Base-by-base conservation (phyloP, 2,329 filamentous ascomycete species). In the Fusarium sp. region DNA sequence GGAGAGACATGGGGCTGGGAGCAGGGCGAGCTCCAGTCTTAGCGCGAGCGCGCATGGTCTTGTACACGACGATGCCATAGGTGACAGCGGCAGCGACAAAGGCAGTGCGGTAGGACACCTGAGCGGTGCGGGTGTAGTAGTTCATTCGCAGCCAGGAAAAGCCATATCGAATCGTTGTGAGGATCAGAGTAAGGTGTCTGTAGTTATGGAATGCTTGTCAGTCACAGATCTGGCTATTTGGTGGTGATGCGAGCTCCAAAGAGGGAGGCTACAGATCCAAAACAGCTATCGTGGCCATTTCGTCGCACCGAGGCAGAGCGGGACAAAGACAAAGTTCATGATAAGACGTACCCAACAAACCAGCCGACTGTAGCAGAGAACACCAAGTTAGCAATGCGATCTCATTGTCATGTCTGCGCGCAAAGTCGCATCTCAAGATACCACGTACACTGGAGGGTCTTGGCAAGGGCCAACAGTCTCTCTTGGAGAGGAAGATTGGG, bases 61-160 rank as follows among this genome's bases (percentile, higher is more conserved):
- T 99, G 87, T 97, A 98, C 67, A 99, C 95, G 49, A 99, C 96
- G 72, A 99, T 98, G 71, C 96, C 95, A 81, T 99, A 99, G 13
- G 96, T 98, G 49, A 90, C 89, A 47, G 94, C 93, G 8, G 96
- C 96, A 5, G 94, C 91, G 74, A 98, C 73, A 80, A 99, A 99
- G 60, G 94, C 93, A 56, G 91, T 88, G 76, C 96, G 94, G 84
- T 99, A 99, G 59, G 92, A 92, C 80, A 96, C 90, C 72, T 88
- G 86, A 47, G 95, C 94, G 85, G 89, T 89, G 78, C 88, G 83
- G 60, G 90, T 90, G 79, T 92, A 92, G 80, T 89, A 94, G 86
- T 97, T 97, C 86, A 98, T 92, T 76, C 92, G 91, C 61, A 98
- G 82, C 85, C 93, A 97, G 48, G 94, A 97, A 67, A 98, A 81